Conservation (phyloP, 2,329 filamentous ascomycete genomes). For the Colletotrichum shisoi region DNA sequence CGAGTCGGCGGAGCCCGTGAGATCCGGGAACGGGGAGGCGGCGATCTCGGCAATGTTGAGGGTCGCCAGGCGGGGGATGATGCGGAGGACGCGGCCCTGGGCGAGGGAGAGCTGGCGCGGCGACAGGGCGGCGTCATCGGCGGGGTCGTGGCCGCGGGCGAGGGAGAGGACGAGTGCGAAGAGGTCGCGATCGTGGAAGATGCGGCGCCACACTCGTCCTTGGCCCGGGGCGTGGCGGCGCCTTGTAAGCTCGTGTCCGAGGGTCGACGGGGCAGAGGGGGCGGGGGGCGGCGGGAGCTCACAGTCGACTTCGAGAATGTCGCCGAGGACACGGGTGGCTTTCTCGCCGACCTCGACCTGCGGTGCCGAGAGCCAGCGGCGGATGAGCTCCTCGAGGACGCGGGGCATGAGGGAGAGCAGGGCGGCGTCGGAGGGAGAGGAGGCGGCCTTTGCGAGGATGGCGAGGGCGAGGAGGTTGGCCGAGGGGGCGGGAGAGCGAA, state of each 20-base stretch:
- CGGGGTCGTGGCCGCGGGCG: constrained; percentile 45
- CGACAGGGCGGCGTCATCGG: constrained; percentile 42
- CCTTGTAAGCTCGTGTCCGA: constrained; percentile 50
- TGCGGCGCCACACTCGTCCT: constrained; percentile 60
- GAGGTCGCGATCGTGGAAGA: constrained; percentile 57
- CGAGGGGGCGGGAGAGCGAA: constrained; percentile 62
- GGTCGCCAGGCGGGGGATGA: constrained; percentile 60
- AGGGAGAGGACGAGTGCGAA: constrained; percentile 58
- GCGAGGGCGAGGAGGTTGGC: constrained; percentile 66
- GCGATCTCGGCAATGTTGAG: constrained; percentile 56
- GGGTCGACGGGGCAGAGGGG: constrained; percentile 15
- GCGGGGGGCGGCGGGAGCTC: constrained; percentile 44
- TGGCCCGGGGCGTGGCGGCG: constrained; percentile 58
- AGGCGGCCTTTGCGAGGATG: constrained; percentile 64
- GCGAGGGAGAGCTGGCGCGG: constrained; percentile 58
- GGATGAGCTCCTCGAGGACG: constrained; percentile 58
- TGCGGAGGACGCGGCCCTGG: constrained; percentile 61
- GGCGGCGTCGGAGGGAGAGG: constrained; percentile 57
- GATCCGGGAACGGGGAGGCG: constrained; percentile 49
- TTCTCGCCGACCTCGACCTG: constrained; percentile 65
- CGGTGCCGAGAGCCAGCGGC: constrained; percentile 61
- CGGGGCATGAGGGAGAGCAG: constrained; percentile 60
- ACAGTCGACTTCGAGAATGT: constrained; percentile 65
- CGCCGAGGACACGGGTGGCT: constrained; percentile 59
- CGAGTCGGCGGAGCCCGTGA: constrained; percentile 45